Evolutionary conservation across 495 filamentous ascomycete genomes (phyloP), one percentile per base, ranked within the genome.

Genomic region (Bacidia rubella): DNA sequence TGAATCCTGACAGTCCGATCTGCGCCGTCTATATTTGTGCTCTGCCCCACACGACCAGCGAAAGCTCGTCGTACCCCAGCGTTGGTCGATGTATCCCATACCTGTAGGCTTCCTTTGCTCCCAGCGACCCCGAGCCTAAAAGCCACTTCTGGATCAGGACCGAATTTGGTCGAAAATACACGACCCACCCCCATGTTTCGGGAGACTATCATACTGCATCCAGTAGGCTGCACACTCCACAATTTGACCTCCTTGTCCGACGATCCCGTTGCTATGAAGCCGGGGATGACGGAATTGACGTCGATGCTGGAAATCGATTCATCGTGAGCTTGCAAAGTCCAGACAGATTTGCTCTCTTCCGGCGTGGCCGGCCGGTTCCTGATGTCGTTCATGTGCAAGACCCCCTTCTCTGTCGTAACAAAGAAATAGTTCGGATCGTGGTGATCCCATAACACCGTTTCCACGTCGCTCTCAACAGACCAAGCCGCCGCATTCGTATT

Each of bases 51-150:
- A 51, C 83, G 78, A 49, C 76, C 78, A 11, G 82, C 87, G 69
- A 99, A 99, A 9, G 82, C 80, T 52, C 83, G 75, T 52, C 92
- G 78, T n/a, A 99, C 89, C 15, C 86, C 86, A 2, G 73, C 77
- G 68, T 97, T 97, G 10, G 93, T 97, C 57, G 84, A 89, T 2
- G 92, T 95, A 66, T 99, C 92, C 92, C 92, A 99, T 25, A 99
- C 76, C 59, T 90, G 85, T 55, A 95, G 79, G n/a, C 74, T 72
- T 2, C 93, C 92, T 71, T 95, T 95, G 74, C 88, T 95, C 39
- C 92, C 92, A 10, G 89, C 90, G 27, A 99, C 87, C 3, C 89
- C 86, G 27, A 99, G 71, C 44, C 92, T 76, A 69, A 96, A 97
- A 29, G 85, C 84, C 10, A 96, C 87, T 66, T 87, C 87, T 27